Percentiles rank a stretch among this genome's conserved stretches.
phyloP scores from a whole-genome alignment of 2,329 filamentous ascomycete genomes.

The Thielaviopsis populi region DNA sequence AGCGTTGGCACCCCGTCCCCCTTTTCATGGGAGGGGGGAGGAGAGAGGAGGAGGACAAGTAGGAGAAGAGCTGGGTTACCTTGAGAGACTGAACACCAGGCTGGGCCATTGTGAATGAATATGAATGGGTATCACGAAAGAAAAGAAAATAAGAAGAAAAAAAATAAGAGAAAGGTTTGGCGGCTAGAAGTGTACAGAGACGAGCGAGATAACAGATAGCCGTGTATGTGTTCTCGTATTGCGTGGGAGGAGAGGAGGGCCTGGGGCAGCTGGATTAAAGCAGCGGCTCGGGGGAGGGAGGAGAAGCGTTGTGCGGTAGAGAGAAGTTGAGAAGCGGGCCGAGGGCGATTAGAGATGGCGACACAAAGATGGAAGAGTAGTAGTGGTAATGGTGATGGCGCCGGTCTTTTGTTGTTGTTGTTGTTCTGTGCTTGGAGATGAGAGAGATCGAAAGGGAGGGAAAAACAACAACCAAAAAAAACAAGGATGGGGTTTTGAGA shows the following conservation, averaged over 20 bases:
- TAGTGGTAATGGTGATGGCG: neutral
- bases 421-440: too few species aligned
- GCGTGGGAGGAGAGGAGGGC: too few species aligned
- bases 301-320: neutral
- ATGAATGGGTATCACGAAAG: conserved; percentile 1
- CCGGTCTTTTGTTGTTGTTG: neutral
- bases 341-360: neutral
- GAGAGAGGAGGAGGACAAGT: neutral
- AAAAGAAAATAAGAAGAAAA: conserved; percentile 3
- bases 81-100: conserved; percentile 82
- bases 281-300: neutral
- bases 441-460: neutral
- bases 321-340: neutral
- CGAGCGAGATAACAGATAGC: conserved; percentile 16
- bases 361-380: neutral
- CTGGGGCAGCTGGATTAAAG: neutral
- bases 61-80: conserved; percentile 35
- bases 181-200: conserved; percentile 24
- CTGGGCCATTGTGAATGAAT: conserved; percentile 52
- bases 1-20: too few species aligned
- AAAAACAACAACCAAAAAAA: neutral
- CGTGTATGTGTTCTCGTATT: neutral
- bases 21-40: neutral
- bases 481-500: neutral
- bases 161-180: neutral